Conservation (phyloP, 1,139 yeast genomes). For the Hansenula anomala region DNA sequence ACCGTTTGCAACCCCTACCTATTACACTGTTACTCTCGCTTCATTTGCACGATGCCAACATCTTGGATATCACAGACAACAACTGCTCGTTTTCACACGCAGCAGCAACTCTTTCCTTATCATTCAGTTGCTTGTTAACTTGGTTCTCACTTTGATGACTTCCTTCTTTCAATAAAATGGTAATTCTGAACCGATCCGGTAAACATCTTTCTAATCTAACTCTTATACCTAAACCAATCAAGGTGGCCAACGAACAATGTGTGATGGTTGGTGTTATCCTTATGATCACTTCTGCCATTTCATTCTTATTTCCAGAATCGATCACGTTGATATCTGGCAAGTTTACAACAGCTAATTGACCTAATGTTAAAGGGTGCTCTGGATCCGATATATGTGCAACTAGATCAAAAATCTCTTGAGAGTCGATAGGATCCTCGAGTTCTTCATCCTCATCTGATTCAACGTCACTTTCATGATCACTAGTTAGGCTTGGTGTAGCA, state of each 20-base stretch:
- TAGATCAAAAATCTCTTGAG: conserved; percentile 69
- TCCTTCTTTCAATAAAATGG: conserved; percentile 80
- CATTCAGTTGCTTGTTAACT: conserved; percentile 94
- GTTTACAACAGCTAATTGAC: conserved; percentile 92
- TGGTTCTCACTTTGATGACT: conserved; percentile 95
- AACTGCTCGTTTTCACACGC: conserved; percentile 97
- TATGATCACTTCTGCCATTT: conserved; percentile 72
- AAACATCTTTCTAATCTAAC: conserved; percentile 87
- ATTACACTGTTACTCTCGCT: no score
- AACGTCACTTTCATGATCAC: conserved; percentile 18
- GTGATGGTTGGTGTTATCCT: conserved; percentile 96
- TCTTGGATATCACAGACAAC: conserved; percentile 79
- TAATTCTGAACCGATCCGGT: conserved; percentile 79
- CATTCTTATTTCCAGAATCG: conserved; percentile 45
- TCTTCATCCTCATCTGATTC: conserved; percentile 22
- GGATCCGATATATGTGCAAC: conserved; percentile 93
- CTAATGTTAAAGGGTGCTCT: conserved; percentile 93
- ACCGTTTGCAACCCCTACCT: no score
- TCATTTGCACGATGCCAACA: conserved; percentile 74
- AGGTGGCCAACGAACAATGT: conserved; percentile 93
- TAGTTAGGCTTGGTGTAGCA: conserved; percentile 5
- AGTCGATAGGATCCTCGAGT: conserved; percentile 68
- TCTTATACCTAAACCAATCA: conserved; percentile 91
- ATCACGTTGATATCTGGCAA: conserved; percentile 70
- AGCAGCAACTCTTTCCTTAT: conserved; percentile 96